Conservation (phyloP, 805 yeast species). For the Kluyveromyces wickerhamii region DNA sequence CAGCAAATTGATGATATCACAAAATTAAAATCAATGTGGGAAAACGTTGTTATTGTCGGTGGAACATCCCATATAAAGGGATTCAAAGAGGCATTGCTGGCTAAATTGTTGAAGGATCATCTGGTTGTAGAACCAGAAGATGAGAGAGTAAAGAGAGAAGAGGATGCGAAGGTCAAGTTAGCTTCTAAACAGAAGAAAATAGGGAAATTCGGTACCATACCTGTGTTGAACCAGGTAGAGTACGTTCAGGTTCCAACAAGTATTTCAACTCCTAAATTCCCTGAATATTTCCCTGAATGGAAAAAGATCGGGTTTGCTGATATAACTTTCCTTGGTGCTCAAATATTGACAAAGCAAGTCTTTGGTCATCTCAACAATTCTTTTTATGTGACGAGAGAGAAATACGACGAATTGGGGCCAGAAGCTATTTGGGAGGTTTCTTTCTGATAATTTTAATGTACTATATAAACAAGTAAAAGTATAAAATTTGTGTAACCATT, state of each 20-base stretch:
- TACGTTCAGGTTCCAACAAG: conserved; percentile 73
- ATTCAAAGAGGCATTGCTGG: conserved; percentile 59
- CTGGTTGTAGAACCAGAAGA: conserved; percentile 33
- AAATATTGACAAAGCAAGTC: conserved; percentile 79
- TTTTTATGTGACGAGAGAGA: conserved; percentile 57
- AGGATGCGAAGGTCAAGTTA: conserved; percentile 25
- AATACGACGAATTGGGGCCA: conserved; percentile 76
- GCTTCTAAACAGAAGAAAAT: conserved; percentile 23
- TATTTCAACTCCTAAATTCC: conserved; percentile 58
- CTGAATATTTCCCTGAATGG: conserved; percentile 95
- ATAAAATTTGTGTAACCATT: no score
- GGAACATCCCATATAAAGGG: conserved; percentile 71
- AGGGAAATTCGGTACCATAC: conserved; percentile 21
- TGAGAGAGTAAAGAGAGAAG: conserved; percentile 23
- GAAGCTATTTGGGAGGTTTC: conserved; percentile 65
- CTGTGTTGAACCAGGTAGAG: conserved; percentile 23
- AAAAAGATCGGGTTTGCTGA: conserved; percentile 72
- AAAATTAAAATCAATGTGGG: conserved; percentile 77
- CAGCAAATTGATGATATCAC: conserved; percentile 55
- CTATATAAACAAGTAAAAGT: no score
- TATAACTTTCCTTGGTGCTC: conserved; percentile 75
- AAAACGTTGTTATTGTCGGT: conserved; percentile 73
- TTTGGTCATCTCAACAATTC: conserved; percentile 60
- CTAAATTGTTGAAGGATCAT: conserved; percentile 49
- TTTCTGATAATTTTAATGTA: conserved; percentile 20